phyloP scores from a whole-genome alignment of 345 rosid genomes.

The Populus tremula region DNA sequence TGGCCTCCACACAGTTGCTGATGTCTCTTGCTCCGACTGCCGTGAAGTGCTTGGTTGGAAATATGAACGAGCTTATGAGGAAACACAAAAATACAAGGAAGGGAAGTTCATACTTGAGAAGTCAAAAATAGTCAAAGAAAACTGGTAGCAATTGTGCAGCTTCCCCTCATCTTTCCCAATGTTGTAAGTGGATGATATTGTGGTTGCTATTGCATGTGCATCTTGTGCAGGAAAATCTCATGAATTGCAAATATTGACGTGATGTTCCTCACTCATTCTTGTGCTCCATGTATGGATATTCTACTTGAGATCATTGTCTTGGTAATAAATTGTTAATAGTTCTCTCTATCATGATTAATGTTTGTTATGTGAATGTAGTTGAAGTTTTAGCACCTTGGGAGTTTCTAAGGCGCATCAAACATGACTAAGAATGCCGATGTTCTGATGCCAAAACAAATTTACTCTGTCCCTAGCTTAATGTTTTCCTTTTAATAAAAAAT shows the following conservation, averaged over 20 bases:
- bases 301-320: conserved; percentile 21
- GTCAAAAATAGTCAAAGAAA: conserved; percentile 19
- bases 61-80: conserved; percentile 25
- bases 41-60: conserved; percentile 26
- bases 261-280: conserved; percentile 13
- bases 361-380: background rate
- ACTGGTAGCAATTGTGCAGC: conserved; percentile 14
- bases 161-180: conserved; percentile 16
- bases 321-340: conserved; percentile 29
- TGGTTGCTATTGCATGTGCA: conserved; percentile 12
- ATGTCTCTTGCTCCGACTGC: conserved; percentile 22
- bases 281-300: conserved; percentile 21
- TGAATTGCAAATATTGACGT: conserved; percentile 21
- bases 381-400: background rate
- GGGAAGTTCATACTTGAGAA: conserved; percentile 27
- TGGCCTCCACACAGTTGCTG: conserved; percentile 27
- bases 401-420: background rate
- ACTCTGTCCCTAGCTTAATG: background rate
- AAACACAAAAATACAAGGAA: conserved; percentile 23
- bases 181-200: conserved; percentile 9
- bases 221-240: conserved; percentile 23
- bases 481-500: background rate
- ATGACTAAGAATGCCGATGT: background rate
- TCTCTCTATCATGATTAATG: background rate
- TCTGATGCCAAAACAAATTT: background rate